Percentiles rank a stretch among this genome's conserved stretches.
phyloP scores from a whole-genome alignment of 2,329 filamentous ascomycete genomes.

The Ascochyta lentis region DNA sequence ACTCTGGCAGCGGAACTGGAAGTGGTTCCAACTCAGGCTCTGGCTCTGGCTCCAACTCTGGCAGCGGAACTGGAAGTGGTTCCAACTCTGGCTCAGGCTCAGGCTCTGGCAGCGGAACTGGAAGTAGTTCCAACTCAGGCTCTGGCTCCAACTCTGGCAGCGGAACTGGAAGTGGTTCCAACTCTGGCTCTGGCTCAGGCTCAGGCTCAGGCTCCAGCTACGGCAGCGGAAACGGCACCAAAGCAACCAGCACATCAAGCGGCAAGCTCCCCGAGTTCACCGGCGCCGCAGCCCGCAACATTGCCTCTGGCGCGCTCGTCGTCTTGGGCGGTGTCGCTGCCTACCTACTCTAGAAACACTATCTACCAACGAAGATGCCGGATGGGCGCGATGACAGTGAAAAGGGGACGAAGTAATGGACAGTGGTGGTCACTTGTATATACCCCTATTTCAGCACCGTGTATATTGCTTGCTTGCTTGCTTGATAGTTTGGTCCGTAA shows the following conservation, averaged over 20 bases:
- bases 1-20: too few species aligned
- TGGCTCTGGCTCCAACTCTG: not conserved
- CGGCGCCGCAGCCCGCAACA: slow-evolving; percentile 11
- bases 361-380: too few species aligned
- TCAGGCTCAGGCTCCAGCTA: not conserved
- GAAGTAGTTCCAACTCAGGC: not conserved
- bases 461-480: too few species aligned
- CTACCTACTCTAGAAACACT: not conserved
- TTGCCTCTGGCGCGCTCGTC: not conserved
- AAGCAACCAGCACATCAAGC: not conserved
- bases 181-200: not conserved
- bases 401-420: not conserved
- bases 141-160: not conserved
- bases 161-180: too few species aligned
- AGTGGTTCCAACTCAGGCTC: not conserved
- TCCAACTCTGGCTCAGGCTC: too few species aligned
- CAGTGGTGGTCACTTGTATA: not conserved
- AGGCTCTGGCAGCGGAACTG: too few species aligned
- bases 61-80: not conserved
- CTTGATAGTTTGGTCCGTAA: too few species aligned
- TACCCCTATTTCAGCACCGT: not conserved
- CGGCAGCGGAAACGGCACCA: too few species aligned
- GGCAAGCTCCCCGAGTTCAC: slow-evolving; percentile 15
- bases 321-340: slow-evolving; percentile 2
- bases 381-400: not conserved